These are phyloP conservation scores for Pythium sp. DNA, from an alignment of 352 stramenopile genomes.

Conservation along the genomic window DNA sequence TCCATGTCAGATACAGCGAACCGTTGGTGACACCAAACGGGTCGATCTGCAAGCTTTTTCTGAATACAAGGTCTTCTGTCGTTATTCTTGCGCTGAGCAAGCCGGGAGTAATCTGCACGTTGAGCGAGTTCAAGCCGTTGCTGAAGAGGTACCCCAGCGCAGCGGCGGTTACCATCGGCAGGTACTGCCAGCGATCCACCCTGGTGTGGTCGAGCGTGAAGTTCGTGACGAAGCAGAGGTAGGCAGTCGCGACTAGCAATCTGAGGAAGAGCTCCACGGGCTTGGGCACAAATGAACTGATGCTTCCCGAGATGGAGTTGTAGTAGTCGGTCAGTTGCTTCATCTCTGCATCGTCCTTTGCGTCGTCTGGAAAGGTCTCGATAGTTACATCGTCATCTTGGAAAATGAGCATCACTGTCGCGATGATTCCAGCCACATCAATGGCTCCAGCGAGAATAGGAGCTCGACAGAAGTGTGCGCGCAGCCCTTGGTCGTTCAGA, in stretches of 20 bases:
- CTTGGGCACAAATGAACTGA: slow-evolving; percentile 7
- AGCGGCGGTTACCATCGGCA: background rate
- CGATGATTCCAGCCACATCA: background rate
- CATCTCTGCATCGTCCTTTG: background rate
- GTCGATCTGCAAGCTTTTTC: background rate
- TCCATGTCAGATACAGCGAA: background rate
- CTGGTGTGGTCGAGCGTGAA: background rate
- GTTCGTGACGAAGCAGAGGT: slow-evolving; percentile 10
- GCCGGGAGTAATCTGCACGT: slow-evolving; percentile 1
- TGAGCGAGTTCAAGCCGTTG: slow-evolving; percentile 17
- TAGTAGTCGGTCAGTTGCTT: slow-evolving; percentile 11
- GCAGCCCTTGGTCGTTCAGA: too few species aligned
- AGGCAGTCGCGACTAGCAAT: background rate
- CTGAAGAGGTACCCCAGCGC: slow-evolving; percentile 9
- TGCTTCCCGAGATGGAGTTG: slow-evolving; percentile 9
- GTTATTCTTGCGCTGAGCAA: background rate
- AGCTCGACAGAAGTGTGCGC: too few species aligned
- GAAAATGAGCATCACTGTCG: background rate
- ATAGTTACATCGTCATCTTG: background rate
- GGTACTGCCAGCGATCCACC: background rate
- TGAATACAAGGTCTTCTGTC: background rate
- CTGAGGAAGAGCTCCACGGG: slow-evolving; percentile 5
- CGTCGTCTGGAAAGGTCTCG: background rate
- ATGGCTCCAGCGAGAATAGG: background rate
- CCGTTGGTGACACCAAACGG: background rate